phyloP scores from a whole-genome alignment of 2,329 filamentous ascomycete genomes.

The Stachybotrys chlorohalonatus region DNA sequence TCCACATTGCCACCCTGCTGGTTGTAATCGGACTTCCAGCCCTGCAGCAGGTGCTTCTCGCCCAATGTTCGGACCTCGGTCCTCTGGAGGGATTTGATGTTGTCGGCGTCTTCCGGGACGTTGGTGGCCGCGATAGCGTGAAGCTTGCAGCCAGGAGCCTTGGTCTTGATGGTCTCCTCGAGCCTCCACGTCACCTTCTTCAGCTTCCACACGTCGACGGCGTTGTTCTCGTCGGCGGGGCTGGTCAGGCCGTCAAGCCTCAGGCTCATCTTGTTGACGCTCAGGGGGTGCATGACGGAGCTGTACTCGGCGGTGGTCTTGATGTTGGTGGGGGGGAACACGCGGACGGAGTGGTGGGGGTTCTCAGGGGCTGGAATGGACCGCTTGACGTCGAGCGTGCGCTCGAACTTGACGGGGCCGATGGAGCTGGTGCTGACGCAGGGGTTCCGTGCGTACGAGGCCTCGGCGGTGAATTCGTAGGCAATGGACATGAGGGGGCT shows the following conservation, averaged over 20 bases:
- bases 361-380: conserved; percentile 64
- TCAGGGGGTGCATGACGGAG: conserved; percentile 77
- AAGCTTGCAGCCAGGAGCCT: conserved; percentile 71
- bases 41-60: conserved; percentile 70
- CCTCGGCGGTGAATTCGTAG: conserved; percentile 68
- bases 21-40: conserved; percentile 73
- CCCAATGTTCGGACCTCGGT: conserved; percentile 70
- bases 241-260: conserved; percentile 79
- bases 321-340: conserved; percentile 94
- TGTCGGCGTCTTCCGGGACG: conserved; percentile 20
- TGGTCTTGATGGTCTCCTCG: conserved; percentile 73
- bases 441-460: conserved; percentile 48
- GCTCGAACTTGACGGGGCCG: conserved; percentile 52
- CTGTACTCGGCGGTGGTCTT: conserved; percentile 76
- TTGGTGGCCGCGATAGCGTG: conserved; percentile 50
- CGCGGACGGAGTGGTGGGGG: conserved; percentile 82
- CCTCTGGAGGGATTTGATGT: conserved; percentile 59
- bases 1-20: conserved; percentile 53
- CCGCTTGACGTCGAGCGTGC: conserved; percentile 65
- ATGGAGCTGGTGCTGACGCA: conserved; percentile 21
- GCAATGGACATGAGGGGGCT: conserved; percentile 63
- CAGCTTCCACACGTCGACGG: conserved; percentile 73
- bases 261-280: conserved; percentile 70
- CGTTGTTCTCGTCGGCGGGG: conserved; percentile 58
- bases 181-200: conserved; percentile 90